Evolutionary conservation across 139 green algal species (phyloP).

Genomic region (Chlorella sorokiniana): DNA sequence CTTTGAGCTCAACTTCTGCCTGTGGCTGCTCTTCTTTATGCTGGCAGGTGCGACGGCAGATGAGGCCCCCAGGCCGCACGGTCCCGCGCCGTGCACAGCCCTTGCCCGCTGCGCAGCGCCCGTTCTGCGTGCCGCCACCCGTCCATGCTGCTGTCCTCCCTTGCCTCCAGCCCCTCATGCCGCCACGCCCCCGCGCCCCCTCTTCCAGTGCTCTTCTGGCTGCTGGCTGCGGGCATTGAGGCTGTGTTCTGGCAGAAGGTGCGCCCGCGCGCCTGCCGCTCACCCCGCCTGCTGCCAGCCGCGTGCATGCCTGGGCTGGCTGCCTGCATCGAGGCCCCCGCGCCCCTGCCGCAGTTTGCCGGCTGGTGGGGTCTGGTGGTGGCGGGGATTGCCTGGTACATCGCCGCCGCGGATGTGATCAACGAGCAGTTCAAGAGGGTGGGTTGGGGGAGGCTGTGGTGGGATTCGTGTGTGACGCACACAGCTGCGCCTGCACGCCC

Average conservation of each 20-base stretch:
- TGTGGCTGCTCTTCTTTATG: conserved; percentile 27
- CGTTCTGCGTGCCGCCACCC: not conserved
- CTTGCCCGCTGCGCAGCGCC: not conserved
- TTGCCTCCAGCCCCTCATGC: not conserved
- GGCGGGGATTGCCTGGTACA: conserved; percentile 35
- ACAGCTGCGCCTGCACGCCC: not conserved
- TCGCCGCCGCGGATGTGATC: conserved; percentile 26
- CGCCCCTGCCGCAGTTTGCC: not conserved
- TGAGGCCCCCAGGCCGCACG: no score
- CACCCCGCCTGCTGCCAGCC: not conserved
- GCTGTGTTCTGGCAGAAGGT: not conserved
- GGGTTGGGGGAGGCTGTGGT: not conserved
- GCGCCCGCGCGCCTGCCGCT: not conserved
- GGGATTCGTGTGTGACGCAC: not conserved
- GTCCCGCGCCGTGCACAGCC: no score
- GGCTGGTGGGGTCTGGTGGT: conserved; percentile 40
- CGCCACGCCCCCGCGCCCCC: not conserved
- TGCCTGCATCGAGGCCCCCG: not conserved
- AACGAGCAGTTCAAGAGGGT: conserved; percentile 36
- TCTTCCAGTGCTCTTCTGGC: conserved; percentile 32
- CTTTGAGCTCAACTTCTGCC: conserved; percentile 34
- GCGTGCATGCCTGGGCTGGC: not conserved
- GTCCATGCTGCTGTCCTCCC: not conserved
- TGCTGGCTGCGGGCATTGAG: conserved; percentile 16
- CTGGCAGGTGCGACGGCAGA: conserved; percentile 14